A percentile compares a stretch with the other conserved stretches of the same genome.
These are phyloP conservation scores for Trichoderma arundinaceum DNA, from an alignment of 2,329 filamentous ascomycete species.

Conservation along the genomic window DNA sequence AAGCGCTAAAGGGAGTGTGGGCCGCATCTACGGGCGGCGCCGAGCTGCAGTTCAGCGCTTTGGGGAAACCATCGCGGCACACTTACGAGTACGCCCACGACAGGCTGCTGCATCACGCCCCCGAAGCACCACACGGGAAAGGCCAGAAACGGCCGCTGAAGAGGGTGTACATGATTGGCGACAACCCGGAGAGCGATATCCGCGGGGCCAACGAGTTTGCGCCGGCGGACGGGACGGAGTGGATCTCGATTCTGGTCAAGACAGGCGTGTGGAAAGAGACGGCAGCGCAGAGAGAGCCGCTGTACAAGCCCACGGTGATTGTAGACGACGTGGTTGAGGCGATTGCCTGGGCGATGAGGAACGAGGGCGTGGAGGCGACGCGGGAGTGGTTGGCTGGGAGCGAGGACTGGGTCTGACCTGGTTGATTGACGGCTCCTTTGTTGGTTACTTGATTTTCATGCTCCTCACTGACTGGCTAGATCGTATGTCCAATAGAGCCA, in stretches of 20 bases:
- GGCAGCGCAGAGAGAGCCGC: constrained; percentile 54
- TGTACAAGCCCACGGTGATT: constrained; percentile 66
- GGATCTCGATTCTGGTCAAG: constrained; percentile 77
- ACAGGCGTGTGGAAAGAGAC: constrained; percentile 74
- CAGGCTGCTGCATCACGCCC: constrained; percentile 62
- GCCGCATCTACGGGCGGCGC: constrained; percentile 68
- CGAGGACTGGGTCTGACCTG: constrained; percentile 21
- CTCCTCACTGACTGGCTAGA: neutral
- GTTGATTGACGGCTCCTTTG: neutral
- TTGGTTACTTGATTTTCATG: neutral
- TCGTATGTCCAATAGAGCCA: constrained; percentile 8
- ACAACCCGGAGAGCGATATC: constrained; percentile 90
- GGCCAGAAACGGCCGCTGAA: constrained; percentile 65
- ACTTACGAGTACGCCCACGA: constrained; percentile 86
- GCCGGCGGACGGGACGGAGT: constrained; percentile 71
- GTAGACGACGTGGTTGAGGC: constrained; percentile 77
- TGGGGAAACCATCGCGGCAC: constrained; percentile 79
- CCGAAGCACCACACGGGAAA: constrained; percentile 33
- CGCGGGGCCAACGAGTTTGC: constrained; percentile 79
- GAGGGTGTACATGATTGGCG: constrained; percentile 92
- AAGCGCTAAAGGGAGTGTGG: constrained; percentile 83
- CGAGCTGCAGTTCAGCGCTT: constrained; percentile 66
- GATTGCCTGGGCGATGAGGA: constrained; percentile 75
- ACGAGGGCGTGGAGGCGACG: constrained; percentile 52
- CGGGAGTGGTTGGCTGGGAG: constrained; percentile 40